Conservation (phyloP, 2,329 filamentous ascomycete genomes). For the Stemphylium lycopersici region DNA sequence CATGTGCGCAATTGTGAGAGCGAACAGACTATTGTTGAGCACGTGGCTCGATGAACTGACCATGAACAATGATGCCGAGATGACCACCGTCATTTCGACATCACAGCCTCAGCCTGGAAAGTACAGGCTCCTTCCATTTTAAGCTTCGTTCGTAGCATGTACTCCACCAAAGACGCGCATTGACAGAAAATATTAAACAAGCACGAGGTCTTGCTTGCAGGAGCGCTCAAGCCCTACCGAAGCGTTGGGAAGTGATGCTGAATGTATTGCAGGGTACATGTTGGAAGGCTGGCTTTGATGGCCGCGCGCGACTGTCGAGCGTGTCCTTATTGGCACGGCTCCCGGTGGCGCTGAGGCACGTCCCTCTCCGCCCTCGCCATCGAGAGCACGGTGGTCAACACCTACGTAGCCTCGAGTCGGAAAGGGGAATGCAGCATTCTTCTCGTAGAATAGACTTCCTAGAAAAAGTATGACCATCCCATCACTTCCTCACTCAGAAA, state of each 20-base stretch:
- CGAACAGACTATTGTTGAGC: conserved; percentile 34
- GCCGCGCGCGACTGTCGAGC: conserved; percentile 32
- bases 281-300: conserved; percentile 11
- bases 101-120: not conserved
- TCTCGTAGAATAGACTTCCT: conserved; percentile 15
- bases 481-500: conserved; percentile 6
- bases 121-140: conserved; percentile 10
- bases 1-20: conserved; percentile 29
- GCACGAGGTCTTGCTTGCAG: not conserved
- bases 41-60: conserved; percentile 11
- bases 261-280: conserved; percentile 17
- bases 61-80: not conserved
- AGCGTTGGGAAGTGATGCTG: conserved; percentile 1
- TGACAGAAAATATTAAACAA: not conserved
- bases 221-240: not conserved
- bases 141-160: not conserved
- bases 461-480: conserved; percentile 1
- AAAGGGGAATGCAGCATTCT: conserved; percentile 21
- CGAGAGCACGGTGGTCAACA: conserved; percentile 1
- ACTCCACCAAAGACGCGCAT: conserved; percentile 4
- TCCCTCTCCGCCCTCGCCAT: not conserved
- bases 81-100: conserved; percentile 8
- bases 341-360: conserved; percentile 8
- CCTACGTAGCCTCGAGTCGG: conserved; percentile 16
- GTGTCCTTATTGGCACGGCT: conserved; percentile 35